A percentile compares a stretch with the other conserved stretches of the same genome.
phyloP scores from a whole-genome alignment of 2,329 filamentous ascomycete species.

The Emergomyces pasteurianus region DNA sequence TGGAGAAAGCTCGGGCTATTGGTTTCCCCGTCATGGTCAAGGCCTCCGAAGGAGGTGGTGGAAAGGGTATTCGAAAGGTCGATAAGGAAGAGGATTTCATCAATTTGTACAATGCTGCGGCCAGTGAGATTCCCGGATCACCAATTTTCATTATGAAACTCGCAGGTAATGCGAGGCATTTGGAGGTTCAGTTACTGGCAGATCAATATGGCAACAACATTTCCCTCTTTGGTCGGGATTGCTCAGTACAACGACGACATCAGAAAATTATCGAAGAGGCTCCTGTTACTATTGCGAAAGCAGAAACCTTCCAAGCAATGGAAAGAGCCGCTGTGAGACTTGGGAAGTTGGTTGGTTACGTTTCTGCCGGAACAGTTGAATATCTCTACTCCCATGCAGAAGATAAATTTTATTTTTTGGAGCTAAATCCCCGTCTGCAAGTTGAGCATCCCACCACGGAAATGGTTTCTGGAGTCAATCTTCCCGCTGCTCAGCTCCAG shows the following conservation, averaged over 20 bases:
- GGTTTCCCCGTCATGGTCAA: slow-evolving; percentile 99
- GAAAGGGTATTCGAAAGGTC: slow-evolving; percentile 98
- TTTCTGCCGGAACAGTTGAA: slow-evolving; percentile 96
- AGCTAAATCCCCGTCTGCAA: slow-evolving; percentile 96
- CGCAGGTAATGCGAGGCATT: slow-evolving; percentile 85
- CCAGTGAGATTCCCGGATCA: slow-evolving; percentile 93
- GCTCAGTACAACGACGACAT: slow-evolving; percentile 93
- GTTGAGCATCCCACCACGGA: slow-evolving; percentile 99
- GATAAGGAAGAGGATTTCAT: slow-evolving; percentile 73
- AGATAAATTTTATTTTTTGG: slow-evolving; percentile 98
- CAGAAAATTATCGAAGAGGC: slow-evolving; percentile 99
- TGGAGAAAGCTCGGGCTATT: slow-evolving; percentile 75
- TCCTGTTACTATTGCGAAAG: slow-evolving; percentile 88
- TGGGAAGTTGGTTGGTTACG: slow-evolving; percentile 89
- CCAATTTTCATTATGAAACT: slow-evolving; percentile 99
- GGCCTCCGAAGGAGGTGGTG: slow-evolving; percentile 97
- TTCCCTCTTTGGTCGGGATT: slow-evolving; percentile 95
- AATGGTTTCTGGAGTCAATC: slow-evolving; percentile 96
- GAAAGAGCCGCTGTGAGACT: slow-evolving; percentile 92
- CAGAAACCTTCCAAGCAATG: slow-evolving; percentile 85
- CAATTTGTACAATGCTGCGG: slow-evolving; percentile 83
- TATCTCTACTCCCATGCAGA: slow-evolving; percentile 97
- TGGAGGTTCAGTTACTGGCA: slow-evolving; percentile 93
- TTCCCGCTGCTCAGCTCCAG: slow-evolving; percentile 94
- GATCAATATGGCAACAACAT: slow-evolving; percentile 99